Evolutionary conservation across 1,284 basidiomycete species (phyloP).

Genomic region (Trichosporon sp.): DNA sequence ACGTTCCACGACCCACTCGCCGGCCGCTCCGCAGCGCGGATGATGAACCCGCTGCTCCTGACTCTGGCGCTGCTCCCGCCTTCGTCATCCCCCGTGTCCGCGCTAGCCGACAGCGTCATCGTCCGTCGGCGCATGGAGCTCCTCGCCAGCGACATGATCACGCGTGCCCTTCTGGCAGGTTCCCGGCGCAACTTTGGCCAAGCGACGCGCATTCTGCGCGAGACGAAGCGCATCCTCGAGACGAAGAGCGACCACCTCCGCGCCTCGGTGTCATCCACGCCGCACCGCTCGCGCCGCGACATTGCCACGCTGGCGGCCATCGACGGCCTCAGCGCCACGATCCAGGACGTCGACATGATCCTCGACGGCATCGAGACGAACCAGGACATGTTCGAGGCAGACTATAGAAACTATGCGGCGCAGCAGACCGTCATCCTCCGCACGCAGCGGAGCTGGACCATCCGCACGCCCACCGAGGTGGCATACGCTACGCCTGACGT

Average conservation of each 20-base stretch:
- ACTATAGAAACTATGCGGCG: constrained; percentile 84
- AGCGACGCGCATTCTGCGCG: constrained; percentile 76
- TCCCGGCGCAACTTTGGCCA: constrained; percentile 78
- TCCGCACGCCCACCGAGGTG: constrained; percentile 74
- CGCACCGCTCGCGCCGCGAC: constrained; percentile 64
- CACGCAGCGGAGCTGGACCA: constrained; percentile 87
- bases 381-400: constrained; percentile 79
- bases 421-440: constrained; percentile 92
- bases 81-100: constrained; percentile 50
- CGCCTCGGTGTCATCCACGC: constrained; percentile 43
- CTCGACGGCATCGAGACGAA: constrained; percentile 81
- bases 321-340: constrained; percentile 69
- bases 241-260: constrained; percentile 67
- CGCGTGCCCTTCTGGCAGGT: constrained; percentile 79
- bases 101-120: constrained; percentile 72
- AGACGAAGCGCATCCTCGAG: constrained; percentile 81
- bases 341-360: constrained; percentile 76
- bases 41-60: constrained; percentile 79
- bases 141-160: constrained; percentile 88
- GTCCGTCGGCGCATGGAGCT: constrained; percentile 90
- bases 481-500: constrained; percentile 66
- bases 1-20: constrained; percentile 84
- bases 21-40: constrained; percentile 69
- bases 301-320: constrained; percentile 63
- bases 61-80: constrained; percentile 76